Base-by-base conservation (phyloP, 345 rosid species). In the Litchi chinensis region DNA sequence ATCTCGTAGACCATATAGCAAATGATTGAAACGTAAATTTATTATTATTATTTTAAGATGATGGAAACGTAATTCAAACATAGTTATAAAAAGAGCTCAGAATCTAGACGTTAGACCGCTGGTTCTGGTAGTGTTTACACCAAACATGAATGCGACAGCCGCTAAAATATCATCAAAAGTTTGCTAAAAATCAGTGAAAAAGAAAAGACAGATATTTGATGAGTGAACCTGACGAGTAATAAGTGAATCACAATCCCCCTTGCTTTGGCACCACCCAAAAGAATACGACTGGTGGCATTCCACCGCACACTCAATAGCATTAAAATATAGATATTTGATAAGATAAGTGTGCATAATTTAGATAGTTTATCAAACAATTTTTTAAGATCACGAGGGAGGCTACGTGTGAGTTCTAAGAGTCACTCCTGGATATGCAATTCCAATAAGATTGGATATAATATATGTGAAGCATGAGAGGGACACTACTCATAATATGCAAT, bases 311-410 rank as follows among this genome's bases (percentile, higher is more conserved):
- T 66, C 32, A 65, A 78, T 76, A 2, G 2, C 37, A 32, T 32
- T 32, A 32, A 32, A 32, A 32, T 32, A 32, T 2, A 32, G 37
- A 32, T 32, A 32, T 32, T 32, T 32, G 37, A 32, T 32, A 32
- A 71, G 72, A 82, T 64, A 82, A 70, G 44, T 71, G 4, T 32
- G 15, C 72, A 21, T 44, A 69, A n/a, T 22, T 24, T 48, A 26
- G 40, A 8, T 3, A 39, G 40, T 48, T 22, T n/a, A 44, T 74
- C 37, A 28, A 32, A 8, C 54, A 48, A 32, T 66, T 48, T 48
- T 82, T 24, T 80, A 80, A 74, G 91, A 84, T 82, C 24, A 69
- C 74, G 79, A 87, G 39, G 57, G 57, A 44, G 39, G 90, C 89
- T 76, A 87, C 90, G 91, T 89, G 75, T 65, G 84, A 40, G 50